Conservation (phyloP, 257 asterid genomes). For the Salvia hispanica region DNA sequence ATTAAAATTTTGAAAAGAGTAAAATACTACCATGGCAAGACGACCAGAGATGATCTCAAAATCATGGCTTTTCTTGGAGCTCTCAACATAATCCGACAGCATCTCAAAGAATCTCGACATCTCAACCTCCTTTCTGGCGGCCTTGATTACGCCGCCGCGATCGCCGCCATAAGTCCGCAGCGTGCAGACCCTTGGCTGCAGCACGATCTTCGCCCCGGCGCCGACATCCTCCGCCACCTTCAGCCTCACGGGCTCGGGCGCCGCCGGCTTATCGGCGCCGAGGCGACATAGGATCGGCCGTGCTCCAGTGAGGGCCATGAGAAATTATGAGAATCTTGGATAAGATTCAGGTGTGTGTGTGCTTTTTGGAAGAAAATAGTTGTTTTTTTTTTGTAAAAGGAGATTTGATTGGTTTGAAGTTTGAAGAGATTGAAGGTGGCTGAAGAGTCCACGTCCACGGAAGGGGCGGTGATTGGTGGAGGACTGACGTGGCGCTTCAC, state of each 20-base stretch:
- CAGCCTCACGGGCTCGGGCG: conserved; percentile 42
- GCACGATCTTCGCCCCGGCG: conserved; percentile 58
- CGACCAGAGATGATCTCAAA: conserved; percentile 91
- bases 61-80: conserved; percentile 74
- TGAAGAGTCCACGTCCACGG: too few species aligned
- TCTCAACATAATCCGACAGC: conserved; percentile 72
- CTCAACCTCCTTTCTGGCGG: conserved; percentile 32
- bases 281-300: conserved; percentile 52
- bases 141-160: conserved; percentile 41
- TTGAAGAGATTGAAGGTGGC: too few species aligned
- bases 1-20: too few species aligned
- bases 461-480: too few species aligned
- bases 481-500: too few species aligned
- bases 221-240: conserved; percentile 37
- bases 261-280: conserved; percentile 38
- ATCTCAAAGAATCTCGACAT: conserved; percentile 67
- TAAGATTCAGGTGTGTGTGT: conserved; percentile 28
- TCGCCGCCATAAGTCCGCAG: conserved; percentile 58
- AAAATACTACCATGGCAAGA: conserved; percentile 76
- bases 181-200: conserved; percentile 86
- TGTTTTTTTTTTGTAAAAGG: too few species aligned
- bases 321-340: background rate
- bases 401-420: too few species aligned
- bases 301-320: conserved; percentile 56
- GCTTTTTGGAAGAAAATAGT: background rate